Conservation (phyloP, 352 stramenopile species). For the Globisporangium orthogonon region DNA sequence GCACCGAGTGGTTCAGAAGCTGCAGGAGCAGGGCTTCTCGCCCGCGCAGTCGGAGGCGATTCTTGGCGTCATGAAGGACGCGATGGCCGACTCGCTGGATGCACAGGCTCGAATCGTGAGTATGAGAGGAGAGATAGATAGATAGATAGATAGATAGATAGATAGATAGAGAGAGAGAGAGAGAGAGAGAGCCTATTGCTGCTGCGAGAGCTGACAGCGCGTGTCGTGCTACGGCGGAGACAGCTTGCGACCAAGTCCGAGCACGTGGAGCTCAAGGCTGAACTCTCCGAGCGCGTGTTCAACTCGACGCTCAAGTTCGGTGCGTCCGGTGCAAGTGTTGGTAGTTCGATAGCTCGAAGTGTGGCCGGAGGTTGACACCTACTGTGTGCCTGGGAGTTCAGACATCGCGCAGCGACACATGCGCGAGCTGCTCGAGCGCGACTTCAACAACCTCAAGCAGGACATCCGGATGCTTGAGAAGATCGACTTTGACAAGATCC, state of each 20-base stretch:
- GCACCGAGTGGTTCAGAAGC: conserved; percentile 69
- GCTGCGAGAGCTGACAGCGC: neutral
- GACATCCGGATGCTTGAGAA: conserved; percentile 89
- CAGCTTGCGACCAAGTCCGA: conserved; percentile 84
- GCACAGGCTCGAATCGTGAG: conserved; percentile 62
- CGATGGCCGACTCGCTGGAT: conserved; percentile 74
- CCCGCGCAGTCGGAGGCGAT: conserved; percentile 68
- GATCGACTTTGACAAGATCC: conserved; percentile 88
- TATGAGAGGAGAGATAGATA: neutral
- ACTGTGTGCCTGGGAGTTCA: conserved; percentile 9
- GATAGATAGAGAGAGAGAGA: no score
- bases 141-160: no score
- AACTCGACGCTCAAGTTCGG: conserved; percentile 89
- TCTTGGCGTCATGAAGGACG: conserved; percentile 73
- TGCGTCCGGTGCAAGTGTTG: conserved; percentile 12
- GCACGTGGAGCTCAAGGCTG: conserved; percentile 79
- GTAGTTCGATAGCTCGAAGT: neutral
- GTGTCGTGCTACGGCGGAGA: neutral
- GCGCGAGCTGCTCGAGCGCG: conserved; percentile 79
- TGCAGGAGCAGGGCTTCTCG: conserved; percentile 72
- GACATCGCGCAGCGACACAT: conserved; percentile 87
- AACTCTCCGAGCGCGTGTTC: conserved; percentile 84
- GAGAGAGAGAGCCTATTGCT: neutral
- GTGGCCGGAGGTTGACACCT: no score
- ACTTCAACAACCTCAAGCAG: conserved; percentile 89